Conservation (phyloP, 108 stramenopile species). For the Tribonema minus region DNA sequence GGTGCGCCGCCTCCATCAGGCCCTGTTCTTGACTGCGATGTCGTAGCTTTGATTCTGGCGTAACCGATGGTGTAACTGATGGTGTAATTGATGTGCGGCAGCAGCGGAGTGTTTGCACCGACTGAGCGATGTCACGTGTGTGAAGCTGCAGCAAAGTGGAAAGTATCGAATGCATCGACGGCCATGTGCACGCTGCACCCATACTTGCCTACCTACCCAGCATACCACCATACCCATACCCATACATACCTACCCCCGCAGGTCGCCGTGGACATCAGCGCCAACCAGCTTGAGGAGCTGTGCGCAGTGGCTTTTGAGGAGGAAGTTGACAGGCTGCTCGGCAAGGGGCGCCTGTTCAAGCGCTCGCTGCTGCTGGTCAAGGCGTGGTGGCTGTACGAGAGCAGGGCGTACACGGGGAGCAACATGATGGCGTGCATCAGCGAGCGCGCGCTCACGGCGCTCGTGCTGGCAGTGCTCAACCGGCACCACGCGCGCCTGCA, state of each 20-base stretch:
- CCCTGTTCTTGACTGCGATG: background rate
- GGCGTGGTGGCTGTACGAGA: constrained; percentile 56
- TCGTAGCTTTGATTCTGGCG: background rate
- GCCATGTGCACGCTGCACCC: too few species aligned
- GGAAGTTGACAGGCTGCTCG: constrained; percentile 43
- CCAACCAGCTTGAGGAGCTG: constrained; percentile 45
- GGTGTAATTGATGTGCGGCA: too few species aligned
- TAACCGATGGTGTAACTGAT: background rate
- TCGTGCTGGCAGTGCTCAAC: constrained; percentile 45
- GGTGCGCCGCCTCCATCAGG: background rate
- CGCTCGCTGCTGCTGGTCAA: constrained; percentile 42
- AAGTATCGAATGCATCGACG: too few species aligned
- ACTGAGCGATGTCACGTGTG: too few species aligned
- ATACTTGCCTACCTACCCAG: too few species aligned
- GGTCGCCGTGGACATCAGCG: constrained; percentile 50
- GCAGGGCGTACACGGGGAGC: constrained; percentile 44
- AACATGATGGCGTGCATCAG: constrained; percentile 45
- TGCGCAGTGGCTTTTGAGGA: constrained; percentile 46
- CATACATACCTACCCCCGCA: too few species aligned
- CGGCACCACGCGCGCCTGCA: constrained; percentile 45
- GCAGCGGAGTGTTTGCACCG: too few species aligned
- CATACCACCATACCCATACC: too few species aligned
- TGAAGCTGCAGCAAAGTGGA: too few species aligned
- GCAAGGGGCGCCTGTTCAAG: constrained; percentile 51
- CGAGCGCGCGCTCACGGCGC: constrained; percentile 36